Percentiles rank a stretch among this genome's conserved stretches.
These are phyloP conservation scores for Trichoderma brevicompactum DNA, from an alignment of 2,329 filamentous ascomycete species.

Conservation along the genomic window DNA sequence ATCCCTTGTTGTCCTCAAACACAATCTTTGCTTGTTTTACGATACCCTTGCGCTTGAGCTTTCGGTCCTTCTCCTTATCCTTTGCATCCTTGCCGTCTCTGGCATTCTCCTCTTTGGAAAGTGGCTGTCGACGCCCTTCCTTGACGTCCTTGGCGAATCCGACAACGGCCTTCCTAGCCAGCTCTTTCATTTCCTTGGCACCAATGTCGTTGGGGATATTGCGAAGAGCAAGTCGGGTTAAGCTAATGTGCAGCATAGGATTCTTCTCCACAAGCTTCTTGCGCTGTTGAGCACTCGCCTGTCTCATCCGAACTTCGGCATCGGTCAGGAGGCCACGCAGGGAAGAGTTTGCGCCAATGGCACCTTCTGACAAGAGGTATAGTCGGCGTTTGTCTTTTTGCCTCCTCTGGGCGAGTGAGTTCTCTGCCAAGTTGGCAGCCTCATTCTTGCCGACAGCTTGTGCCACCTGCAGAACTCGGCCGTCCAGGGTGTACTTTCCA, in stretches of 20 bases:
- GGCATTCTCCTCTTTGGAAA: conserved; percentile 87
- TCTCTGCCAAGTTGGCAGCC: conserved; percentile 74
- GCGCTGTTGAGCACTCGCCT: conserved; percentile 83
- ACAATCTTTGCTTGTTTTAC: conserved; percentile 94
- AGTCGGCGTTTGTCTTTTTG: conserved; percentile 90
- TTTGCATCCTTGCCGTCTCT: conserved; percentile 81
- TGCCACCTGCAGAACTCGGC: conserved; percentile 81
- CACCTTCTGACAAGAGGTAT: conserved; percentile 86
- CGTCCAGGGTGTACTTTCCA: conserved; percentile 88
- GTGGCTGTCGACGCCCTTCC: conserved; percentile 70
- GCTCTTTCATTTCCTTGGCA: conserved; percentile 86
- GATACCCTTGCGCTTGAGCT: conserved; percentile 79
- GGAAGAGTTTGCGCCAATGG: conserved; percentile 75
- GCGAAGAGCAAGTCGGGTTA: conserved; percentile 87
- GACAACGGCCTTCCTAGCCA: conserved; percentile 90
- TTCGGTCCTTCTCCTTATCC: conserved; percentile 78
- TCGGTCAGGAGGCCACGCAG: conserved; percentile 77
- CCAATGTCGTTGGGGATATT: conserved; percentile 85
- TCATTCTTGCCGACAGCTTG: conserved; percentile 84
- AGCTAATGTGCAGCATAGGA: conserved; percentile 82
- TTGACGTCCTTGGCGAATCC: conserved; percentile 93
- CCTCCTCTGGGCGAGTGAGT: conserved; percentile 62
- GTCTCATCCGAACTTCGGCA: conserved; percentile 83
- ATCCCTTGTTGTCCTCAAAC: conserved; percentile 84
- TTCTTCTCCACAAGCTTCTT: conserved; percentile 91